Evolutionary conservation across 176 grass and related monocot species (phyloP).

Genomic region (Oryza rufipogon): DNA sequence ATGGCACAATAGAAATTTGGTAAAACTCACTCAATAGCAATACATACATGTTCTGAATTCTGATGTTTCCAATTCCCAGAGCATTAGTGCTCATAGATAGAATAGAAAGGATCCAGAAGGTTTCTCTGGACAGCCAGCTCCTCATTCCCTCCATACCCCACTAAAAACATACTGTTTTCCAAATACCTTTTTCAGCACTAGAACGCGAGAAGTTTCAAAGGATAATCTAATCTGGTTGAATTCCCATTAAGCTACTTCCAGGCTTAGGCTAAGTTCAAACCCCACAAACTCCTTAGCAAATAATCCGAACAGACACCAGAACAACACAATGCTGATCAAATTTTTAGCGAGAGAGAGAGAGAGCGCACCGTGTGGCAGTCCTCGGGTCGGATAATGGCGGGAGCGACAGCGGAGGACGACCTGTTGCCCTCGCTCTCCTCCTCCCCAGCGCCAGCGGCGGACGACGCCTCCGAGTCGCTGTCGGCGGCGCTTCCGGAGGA

Average conservation of each 20-base stretch:
- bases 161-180: neutral
- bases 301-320: conserved; percentile 8
- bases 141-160: neutral
- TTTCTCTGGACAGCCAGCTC: neutral
- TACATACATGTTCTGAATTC: too few relatives aligned
- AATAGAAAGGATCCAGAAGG: neutral
- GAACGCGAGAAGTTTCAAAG: neutral
- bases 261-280: neutral
- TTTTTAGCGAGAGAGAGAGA: neutral
- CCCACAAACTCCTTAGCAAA: neutral
- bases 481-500: conserved; percentile 35
- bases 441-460: conserved; percentile 20
- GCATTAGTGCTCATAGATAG: neutral
- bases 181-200: neutral
- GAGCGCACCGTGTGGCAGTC: conserved; percentile 58
- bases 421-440: conserved; percentile 32
- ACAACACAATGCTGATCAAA: neutral
- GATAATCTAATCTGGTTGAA: neutral
- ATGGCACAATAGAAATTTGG: neutral
- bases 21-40: neutral
- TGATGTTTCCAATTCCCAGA: neutral
- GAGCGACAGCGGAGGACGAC: conserved; percentile 45
- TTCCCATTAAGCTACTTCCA: neutral
- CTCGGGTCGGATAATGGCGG: conserved; percentile 55
- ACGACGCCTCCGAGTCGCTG: conserved; percentile 14